These are phyloP conservation scores for Ceratocystis lukuohia DNA, from an alignment of 2,329 filamentous ascomycete species.

Conservation along the genomic window DNA sequence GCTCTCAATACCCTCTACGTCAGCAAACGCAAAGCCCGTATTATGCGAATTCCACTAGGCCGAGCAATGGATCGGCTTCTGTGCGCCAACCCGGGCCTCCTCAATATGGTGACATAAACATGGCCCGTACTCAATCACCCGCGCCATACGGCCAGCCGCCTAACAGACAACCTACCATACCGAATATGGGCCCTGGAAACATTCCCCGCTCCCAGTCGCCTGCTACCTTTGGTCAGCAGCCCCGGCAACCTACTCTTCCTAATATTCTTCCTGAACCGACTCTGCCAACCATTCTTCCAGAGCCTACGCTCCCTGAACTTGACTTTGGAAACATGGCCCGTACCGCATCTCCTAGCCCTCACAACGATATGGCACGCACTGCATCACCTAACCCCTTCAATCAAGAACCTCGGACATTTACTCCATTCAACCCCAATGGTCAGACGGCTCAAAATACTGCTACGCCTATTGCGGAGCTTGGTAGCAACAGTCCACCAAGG, in stretches of 20 bases:
- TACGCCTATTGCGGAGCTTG: conserved; percentile 25
- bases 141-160: conserved; percentile 13
- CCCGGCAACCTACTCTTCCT: conserved; percentile 21
- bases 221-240: conserved; percentile 11
- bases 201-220: conserved; percentile 4
- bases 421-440: conserved; percentile 15
- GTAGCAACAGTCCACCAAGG: conserved; percentile 23
- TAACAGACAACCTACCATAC: conserved; percentile 3
- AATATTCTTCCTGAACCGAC: conserved; percentile 15
- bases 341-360: conserved; percentile 19
- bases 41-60: background rate
- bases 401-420: conserved; percentile 22
- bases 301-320: conserved; percentile 9
- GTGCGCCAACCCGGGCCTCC: conserved; percentile 11
- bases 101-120: conserved; percentile 13
- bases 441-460: conserved; percentile 10
- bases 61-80: conserved; percentile 6
- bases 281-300: conserved; percentile 21
- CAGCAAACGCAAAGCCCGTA: conserved; percentile 15
- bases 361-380: conserved; percentile 20
- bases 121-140: conserved; percentile 15
- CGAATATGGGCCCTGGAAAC: background rate
- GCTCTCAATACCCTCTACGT: conserved; percentile 17
- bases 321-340: conserved; percentile 11
- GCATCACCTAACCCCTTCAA: conserved; percentile 22